Base-by-base conservation (phyloP, 2,329 filamentous ascomycete species). In the Chrysosporium keratinophilum region DNA sequence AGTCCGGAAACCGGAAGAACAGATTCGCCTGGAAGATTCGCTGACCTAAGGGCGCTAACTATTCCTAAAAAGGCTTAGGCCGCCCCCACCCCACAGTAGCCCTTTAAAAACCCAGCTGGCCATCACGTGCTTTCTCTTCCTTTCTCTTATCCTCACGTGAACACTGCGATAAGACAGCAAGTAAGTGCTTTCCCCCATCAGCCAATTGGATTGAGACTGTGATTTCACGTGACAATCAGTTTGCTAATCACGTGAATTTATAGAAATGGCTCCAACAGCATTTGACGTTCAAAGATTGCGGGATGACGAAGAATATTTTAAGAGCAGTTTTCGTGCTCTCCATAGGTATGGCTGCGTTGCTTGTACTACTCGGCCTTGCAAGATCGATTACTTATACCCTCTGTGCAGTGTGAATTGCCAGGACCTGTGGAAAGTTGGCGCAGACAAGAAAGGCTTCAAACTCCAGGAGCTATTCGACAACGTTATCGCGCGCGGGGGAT, bases 401-500 rank as follows among this genome's bases (percentile, higher is more conserved):
- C n/a, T 28, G 23, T 28, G 7, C 23, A 28, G 23, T 7, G 23
- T 28, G 7, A 7, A 28, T 28, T 28, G 23, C 23, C 23, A 28
- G 23, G 4, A 19, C 23, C 17, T 15, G 17, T 28, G 28, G 39
- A 4, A 47, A 34, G 17, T 42, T 46, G 53, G 53, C 11, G 9
- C 15, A 17, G 50, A 40, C 9, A 43, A 35, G n/a, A 58, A 53
- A 50, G 51, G 52, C 41, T 20, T 56, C 31, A 28, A 54, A 23
- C 50, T 53, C n/a, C 45, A 55, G 47, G n/a, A 6, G 9, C 51
- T 58, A 9, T 60, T 58, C 33, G 6, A 49, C 15, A 44, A 50
- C 33, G 51, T 58, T 9, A 4, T 40, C 3, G 34, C 17, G n/a
- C 42, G 46, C 28, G 57, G 53, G 35, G 57, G 58, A 12, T 55